Percentiles rank a stretch among this genome's conserved stretches.
Evolutionary conservation across 2,329 filamentous ascomycete species (phyloP).

Genomic region (Knufia fluminis): DNA sequence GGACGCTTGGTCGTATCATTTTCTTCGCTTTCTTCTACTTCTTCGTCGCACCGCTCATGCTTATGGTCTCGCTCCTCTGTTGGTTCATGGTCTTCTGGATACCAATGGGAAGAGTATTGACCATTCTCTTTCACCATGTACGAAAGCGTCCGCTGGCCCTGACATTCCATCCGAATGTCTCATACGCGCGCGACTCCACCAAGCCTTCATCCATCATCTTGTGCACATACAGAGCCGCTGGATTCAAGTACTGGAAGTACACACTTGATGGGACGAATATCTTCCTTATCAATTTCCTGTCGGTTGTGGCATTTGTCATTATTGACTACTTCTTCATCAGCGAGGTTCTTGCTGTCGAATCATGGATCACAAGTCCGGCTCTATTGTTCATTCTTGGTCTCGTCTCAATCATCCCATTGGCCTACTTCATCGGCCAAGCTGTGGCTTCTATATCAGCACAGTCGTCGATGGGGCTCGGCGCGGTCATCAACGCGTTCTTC

Average conservation of each 20-base stretch:
- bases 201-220: conserved; percentile 77
- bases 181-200: conserved; percentile 61
- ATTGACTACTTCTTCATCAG: conserved; percentile 80
- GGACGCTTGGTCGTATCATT: conserved; percentile 87
- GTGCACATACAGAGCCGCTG: conserved; percentile 93
- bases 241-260: conserved; percentile 97
- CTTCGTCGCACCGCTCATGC: conserved; percentile 73
- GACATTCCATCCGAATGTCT: conserved; percentile 80
- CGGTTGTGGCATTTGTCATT: conserved; percentile 86
- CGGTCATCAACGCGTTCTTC: conserved; percentile 96
- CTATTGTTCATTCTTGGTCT: conserved; percentile 78
- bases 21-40: conserved; percentile 97
- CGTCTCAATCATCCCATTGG: conserved; percentile 87
- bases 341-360: conserved; percentile 57
- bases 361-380: conserved; percentile 68
- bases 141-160: conserved; percentile 85
- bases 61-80: conserved; percentile 78
- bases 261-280: conserved; percentile 98
- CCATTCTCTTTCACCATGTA: conserved; percentile 82
- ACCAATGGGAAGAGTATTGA: conserved; percentile 92
- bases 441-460: conserved; percentile 97
- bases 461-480: conserved; percentile 95
- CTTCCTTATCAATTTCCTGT: conserved; percentile 95
- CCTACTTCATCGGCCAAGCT: conserved; percentile 97
- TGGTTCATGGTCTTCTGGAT: conserved; percentile 98